Percentiles rank a stretch among this genome's conserved stretches.
These are phyloP conservation scores for Colletotrichum sp. DNA, from an alignment of 2,329 filamentous ascomycete genomes.

Conservation along the genomic window DNA sequence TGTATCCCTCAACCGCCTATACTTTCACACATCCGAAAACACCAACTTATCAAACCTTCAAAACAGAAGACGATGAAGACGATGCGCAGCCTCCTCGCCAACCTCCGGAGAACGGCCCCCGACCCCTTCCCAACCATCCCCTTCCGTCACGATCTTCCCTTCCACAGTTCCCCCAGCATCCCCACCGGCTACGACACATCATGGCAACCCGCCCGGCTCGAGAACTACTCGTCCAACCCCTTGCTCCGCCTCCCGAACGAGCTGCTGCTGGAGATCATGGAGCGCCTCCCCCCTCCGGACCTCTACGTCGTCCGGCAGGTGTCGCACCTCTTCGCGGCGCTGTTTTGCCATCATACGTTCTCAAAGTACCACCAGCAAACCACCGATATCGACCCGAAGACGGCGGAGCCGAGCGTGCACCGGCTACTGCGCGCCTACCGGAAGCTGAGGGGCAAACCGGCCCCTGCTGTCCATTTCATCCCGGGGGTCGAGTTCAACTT, in stretches of 20 bases:
- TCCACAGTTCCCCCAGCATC: not conserved
- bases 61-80: not conserved
- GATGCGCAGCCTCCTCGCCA: not conserved
- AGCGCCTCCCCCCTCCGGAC: not conserved
- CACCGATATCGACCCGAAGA: rapidly evolving
- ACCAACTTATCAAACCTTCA: rapidly evolving
- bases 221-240: not conserved
- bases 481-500: not conserved
- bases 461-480: too few relatives aligned
- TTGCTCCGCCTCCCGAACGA: not conserved
- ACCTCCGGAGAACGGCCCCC: not conserved
- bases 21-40: not conserved
- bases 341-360: not conserved
- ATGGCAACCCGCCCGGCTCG: not conserved
- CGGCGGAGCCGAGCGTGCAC: not conserved
- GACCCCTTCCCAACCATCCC: not conserved
- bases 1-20: too few relatives aligned
- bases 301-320: not conserved
- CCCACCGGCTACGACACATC: not conserved
- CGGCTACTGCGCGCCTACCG: not conserved
- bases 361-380: not conserved
- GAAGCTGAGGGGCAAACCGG: not conserved
- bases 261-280: not conserved
- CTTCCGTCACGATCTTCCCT: not conserved
- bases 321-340: not conserved